phyloP scores from a whole-genome alignment of 1,284 basidiomycete species.

The Rhizopogon parksii region DNA sequence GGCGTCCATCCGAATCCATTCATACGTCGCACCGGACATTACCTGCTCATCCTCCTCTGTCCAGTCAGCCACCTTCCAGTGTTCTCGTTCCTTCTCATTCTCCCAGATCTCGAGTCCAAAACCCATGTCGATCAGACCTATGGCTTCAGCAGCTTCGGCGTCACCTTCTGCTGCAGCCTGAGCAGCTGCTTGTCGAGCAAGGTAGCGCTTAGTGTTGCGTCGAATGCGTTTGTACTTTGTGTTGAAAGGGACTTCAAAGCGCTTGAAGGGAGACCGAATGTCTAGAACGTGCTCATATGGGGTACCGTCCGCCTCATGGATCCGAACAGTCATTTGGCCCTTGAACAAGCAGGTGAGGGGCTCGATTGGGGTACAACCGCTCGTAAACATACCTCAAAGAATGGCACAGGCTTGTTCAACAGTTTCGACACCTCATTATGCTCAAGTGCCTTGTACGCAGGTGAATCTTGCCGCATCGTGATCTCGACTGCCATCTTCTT shows the following conservation, averaged over 20 bases:
- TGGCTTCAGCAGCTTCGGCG: constrained; percentile 85
- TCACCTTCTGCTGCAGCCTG: constrained; percentile 90
- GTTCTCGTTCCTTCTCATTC: constrained; percentile 84
- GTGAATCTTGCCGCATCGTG: constrained; percentile 83
- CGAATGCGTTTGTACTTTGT: constrained; percentile 99
- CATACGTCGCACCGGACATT: constrained; percentile 94
- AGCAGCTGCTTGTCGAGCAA: constrained; percentile 89
- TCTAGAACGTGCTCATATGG: constrained; percentile 98
- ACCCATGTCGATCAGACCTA: constrained; percentile 90
- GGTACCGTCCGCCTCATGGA: constrained; percentile 98
- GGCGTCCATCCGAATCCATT: constrained; percentile 99
- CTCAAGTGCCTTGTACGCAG: constrained; percentile 65
- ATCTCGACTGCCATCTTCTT: constrained; percentile 99
- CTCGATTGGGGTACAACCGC: constrained; percentile 3
- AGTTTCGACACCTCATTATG: constrained; percentile 62
- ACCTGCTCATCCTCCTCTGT: constrained; percentile 91
- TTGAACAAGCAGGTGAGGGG: constrained; percentile 26
- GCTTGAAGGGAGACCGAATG: constrained; percentile 80
- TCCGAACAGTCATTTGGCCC: constrained; percentile 97
- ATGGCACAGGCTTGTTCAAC: constrained; percentile 74
- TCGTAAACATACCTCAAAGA: constrained; percentile 65
- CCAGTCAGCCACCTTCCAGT: constrained; percentile 98
- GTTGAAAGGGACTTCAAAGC: constrained; percentile 97
- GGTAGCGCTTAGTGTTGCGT: constrained; percentile 89
- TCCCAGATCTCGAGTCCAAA: constrained; percentile 98